phyloP scores from a whole-genome alignment of 805 yeast genomes.

The Saturnispora silvae region DNA sequence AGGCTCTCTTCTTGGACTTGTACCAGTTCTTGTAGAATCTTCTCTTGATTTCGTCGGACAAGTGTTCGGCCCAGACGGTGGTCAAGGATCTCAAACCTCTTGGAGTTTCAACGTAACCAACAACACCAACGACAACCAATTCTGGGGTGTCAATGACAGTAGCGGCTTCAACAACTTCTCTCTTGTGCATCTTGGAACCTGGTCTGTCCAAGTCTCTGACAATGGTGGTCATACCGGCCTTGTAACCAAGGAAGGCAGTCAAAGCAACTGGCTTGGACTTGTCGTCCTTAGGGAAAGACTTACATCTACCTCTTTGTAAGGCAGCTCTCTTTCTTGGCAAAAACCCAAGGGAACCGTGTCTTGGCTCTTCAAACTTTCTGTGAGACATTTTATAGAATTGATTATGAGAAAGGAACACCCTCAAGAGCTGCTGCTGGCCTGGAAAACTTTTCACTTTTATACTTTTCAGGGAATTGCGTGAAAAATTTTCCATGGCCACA shows the following conservation, averaged over 20 bases:
- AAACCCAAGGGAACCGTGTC: conserved; percentile 99
- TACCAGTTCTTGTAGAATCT: conserved; percentile 99
- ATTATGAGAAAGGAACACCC: conserved; percentile 3
- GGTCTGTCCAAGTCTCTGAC: conserved; percentile 99
- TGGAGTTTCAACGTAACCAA: conserved; percentile 99
- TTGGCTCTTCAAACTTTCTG: conserved; percentile 99
- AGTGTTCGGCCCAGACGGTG: conserved; percentile 99
- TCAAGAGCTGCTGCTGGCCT: background rate
- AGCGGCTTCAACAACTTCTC: conserved; percentile 99
- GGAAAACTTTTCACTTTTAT: background rate
- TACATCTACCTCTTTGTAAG: conserved; percentile 96
- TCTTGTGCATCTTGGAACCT: conserved; percentile 99
- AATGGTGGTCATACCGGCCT: conserved; percentile 99
- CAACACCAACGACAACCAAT: conserved; percentile 98
- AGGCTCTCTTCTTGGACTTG: conserved; percentile 99
- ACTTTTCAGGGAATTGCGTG: background rate
- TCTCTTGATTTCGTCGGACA: conserved; percentile 98
- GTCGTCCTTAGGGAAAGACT: conserved; percentile 99
- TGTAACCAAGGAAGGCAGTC: conserved; percentile 99
- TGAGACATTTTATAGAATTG: conserved; percentile 66
- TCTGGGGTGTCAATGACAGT: conserved; percentile 99
- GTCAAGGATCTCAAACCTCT: conserved; percentile 99
- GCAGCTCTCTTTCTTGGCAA: conserved; percentile 99
- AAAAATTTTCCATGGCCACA: background rate
- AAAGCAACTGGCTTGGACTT: conserved; percentile 95